Evolutionary conservation across 495 filamentous ascomycete genomes (phyloP), one percentile per base, ranked within the genome.

Genomic region (Aspergillus steynii): DNA sequence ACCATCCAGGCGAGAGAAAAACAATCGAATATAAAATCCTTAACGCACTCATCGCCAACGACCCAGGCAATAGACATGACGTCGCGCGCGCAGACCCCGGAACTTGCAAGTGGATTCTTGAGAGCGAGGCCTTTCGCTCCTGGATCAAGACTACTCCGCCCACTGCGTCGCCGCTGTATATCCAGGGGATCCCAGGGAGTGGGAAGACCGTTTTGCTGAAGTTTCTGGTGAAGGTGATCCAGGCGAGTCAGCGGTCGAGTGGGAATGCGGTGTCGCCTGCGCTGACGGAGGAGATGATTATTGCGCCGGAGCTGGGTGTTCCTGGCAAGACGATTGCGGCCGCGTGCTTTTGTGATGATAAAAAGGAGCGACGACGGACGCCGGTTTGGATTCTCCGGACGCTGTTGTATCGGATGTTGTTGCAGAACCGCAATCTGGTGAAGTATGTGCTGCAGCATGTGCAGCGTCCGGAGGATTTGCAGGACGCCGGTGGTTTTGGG

Each of bases 21-120:
- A 53, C 51, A 9, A 20, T 53, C 15, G 51, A 53, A 53, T 26
- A 53, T 29, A 53, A 53, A 53, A 5, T 53, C 29, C 51, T 53
- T 2, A 27, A 53, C 25, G 27, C 28, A 26, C 51, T 53, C 6
- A 32, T 53, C 31, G 51, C 51, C 27, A 8, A 8, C 10, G 34
- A 37, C 34, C 34, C 34, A 8, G 5, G 10, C 5, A 37, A 37
- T 37, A 37, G 34, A 8, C 5, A 8, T 10, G 34, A 37, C 10
- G 10, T 37, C 34, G 5, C 2, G 5, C 34, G 10, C 5, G 34
- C 34, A 8, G 34, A 37, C 5, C 34, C 34, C 5, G 34, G 34
- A 37, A 37, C 34, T 2, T 37, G 34, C 34, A 8, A 37, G 10
- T 37, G 34, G 34, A 37, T 37, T 8, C 34, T 37, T 5, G 34